A percentile compares a stretch with the other conserved stretches of the same genome.
These are phyloP conservation scores for Pythium myriotylum DNA, from an alignment of 352 stramenopile genomes.

Conservation along the genomic window DNA sequence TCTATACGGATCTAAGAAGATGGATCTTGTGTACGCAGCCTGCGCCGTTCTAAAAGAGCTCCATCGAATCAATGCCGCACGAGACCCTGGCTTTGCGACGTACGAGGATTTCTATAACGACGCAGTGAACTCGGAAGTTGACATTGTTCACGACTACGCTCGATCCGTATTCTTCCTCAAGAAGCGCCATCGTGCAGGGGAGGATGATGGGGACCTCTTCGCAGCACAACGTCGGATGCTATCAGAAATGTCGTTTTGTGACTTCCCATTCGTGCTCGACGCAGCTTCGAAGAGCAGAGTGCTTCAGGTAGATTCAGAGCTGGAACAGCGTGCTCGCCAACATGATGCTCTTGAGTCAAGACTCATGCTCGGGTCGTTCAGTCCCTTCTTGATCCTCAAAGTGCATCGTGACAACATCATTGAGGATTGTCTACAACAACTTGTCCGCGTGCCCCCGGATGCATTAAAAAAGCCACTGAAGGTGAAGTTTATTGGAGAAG, in stretches of 20 bases:
- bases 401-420: constrained; percentile 78
- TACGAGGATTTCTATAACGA: constrained; percentile 87
- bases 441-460: constrained; percentile 63
- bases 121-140: constrained; percentile 80
- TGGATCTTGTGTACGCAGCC: constrained; percentile 76
- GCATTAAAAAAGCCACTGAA: constrained; percentile 82
- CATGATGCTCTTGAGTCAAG: constrained; percentile 59
- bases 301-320: constrained; percentile 75
- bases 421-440: constrained; percentile 70
- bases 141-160: constrained; percentile 77
- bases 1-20: constrained; percentile 68
- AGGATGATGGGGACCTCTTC: constrained; percentile 5
- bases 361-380: constrained; percentile 35
- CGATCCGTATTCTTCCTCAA: constrained; percentile 76
- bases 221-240: constrained; percentile 55
- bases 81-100: constrained; percentile 47
- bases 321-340: constrained; percentile 62
- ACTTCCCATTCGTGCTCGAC: constrained; percentile 81
- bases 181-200: constrained; percentile 39
- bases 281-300: constrained; percentile 79
- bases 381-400: constrained; percentile 65
- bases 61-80: constrained; percentile 59
- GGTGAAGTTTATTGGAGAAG: constrained; percentile 83
- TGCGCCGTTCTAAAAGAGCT: constrained; percentile 70
- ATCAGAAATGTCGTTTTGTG: constrained; percentile 81